phyloP scores from a whole-genome alignment of 73 alveolate genomes.

The Tetrahymena malaccensis region DNA sequence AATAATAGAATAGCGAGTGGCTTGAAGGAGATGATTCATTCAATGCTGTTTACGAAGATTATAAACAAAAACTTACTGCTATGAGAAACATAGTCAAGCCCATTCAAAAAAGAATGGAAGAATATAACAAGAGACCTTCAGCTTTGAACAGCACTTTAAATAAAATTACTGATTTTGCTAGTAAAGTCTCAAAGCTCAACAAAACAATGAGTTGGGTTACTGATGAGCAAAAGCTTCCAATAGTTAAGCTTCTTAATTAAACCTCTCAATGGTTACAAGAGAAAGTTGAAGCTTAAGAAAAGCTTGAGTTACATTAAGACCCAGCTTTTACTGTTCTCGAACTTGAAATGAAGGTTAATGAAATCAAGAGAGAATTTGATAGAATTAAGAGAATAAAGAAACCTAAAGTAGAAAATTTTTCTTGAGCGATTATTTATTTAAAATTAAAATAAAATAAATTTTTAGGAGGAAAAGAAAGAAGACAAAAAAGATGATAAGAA shows the following conservation, averaged over 20 bases:
- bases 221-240: slow-evolving; percentile 14
- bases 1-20: not conserved
- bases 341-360: slow-evolving; percentile 8
- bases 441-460: not conserved
- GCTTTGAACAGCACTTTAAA: slow-evolving; percentile 26
- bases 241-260: not conserved
- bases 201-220: slow-evolving; percentile 28
- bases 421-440: too few species aligned
- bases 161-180: slow-evolving; percentile 13
- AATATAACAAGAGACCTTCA: slow-evolving; percentile 23
- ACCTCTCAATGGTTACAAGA: slow-evolving; percentile 20
- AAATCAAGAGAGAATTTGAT: slow-evolving; percentile 14
- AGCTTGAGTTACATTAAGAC: slow-evolving; percentile 29
- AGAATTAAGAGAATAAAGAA: slow-evolving; percentile 19
- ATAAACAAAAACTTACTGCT: not conserved
- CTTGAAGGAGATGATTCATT: slow-evolving; percentile 35
- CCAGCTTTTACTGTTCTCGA: slow-evolving; percentile 31
- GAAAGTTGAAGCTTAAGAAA: not conserved
- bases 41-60: slow-evolving; percentile 17
- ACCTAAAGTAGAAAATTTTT: not conserved
- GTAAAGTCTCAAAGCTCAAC: slow-evolving; percentile 6
- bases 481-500: slow-evolving; percentile 13
- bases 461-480: slow-evolving; percentile 20
- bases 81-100: slow-evolving; percentile 5
- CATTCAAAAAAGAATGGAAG: slow-evolving; percentile 17